Conservation (phyloP, 1,284 basidiomycete genomes). For the Cutaneotrichosporon mucoides region DNA sequence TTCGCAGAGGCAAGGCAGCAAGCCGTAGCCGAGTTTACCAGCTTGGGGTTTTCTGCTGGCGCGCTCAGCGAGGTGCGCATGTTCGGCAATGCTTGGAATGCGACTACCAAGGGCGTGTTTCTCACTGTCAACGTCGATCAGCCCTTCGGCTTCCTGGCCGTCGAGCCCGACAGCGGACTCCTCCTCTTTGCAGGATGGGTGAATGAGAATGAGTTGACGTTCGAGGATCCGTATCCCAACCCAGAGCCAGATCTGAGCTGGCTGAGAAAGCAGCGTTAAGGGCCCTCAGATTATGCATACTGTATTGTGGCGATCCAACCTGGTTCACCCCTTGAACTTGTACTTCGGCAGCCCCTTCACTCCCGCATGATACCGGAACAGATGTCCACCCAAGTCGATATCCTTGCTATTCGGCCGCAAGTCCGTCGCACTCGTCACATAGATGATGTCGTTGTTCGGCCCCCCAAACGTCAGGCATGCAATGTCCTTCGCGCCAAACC, state of each 20-base stretch:
- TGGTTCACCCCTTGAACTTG: too few relatives aligned
- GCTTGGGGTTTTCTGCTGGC: too few relatives aligned
- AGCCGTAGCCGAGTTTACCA: too few relatives aligned
- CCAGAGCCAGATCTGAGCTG: too few relatives aligned
- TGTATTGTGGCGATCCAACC: too few relatives aligned
- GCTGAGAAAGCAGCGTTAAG: too few relatives aligned
- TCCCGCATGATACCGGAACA: not conserved
- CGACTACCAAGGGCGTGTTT: not conserved
- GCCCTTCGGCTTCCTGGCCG: not conserved
- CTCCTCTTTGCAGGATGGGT: slow-evolving; percentile 1
- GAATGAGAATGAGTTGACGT: not conserved
- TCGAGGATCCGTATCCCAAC: too few relatives aligned
- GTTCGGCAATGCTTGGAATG: too few relatives aligned
- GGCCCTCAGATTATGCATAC: too few relatives aligned
- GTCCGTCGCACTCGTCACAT: not conserved
- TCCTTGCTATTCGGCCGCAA: not conserved
- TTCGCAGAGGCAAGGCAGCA: too few relatives aligned
- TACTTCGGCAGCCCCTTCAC: too few relatives aligned
- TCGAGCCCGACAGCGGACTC: not conserved
- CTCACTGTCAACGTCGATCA: not conserved
- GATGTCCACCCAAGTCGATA: not conserved
- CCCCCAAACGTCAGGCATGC: not conserved
- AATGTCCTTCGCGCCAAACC: not conserved
- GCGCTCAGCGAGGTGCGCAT: too few relatives aligned
- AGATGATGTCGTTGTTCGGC: not conserved